Evolutionary conservation across 768 basidiomycete species (phyloP).

Genomic region (Rhodosporidiobolus sp.): DNA sequence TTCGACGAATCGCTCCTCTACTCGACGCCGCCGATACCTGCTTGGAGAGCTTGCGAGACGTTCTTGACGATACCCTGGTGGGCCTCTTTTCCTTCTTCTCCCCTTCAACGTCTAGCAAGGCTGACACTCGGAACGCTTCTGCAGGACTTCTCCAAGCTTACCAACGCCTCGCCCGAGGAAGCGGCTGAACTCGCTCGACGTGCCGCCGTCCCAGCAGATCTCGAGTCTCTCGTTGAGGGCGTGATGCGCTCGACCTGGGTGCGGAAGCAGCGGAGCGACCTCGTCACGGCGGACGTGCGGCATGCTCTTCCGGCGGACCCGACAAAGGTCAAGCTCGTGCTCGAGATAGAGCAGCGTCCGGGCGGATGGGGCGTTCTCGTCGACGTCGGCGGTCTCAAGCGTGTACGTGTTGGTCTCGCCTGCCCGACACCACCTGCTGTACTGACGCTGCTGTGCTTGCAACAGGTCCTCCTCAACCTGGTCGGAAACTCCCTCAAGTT

Average conservation of each 20-base stretch:
- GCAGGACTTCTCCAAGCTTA: constrained; percentile 31
- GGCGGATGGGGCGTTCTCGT: constrained; percentile 12
- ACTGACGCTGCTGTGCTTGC: no score
- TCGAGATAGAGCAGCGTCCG: constrained; percentile 23
- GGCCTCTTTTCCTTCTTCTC: background rate
- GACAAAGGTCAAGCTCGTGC: constrained; percentile 14
- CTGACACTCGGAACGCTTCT: background rate
- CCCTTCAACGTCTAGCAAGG: background rate
- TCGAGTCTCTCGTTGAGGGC: constrained; percentile 12
- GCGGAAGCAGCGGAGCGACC: constrained; percentile 22
- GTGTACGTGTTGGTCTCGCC: constrained; percentile 9
- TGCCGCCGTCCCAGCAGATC: background rate
- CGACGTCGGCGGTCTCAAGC: constrained; percentile 22
- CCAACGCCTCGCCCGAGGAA: constrained; percentile 7
- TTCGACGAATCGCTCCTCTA: constrained; percentile 18
- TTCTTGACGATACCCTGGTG: constrained; percentile 31
- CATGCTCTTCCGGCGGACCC: no score
- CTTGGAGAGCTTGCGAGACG: constrained; percentile 23
- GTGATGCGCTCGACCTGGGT: constrained; percentile 25
- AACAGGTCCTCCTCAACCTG: constrained; percentile 13
- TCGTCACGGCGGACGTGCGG: constrained; percentile 9
- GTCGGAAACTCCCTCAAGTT: constrained; percentile 33
- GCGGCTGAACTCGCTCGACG: background rate
- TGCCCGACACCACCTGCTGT: no score
- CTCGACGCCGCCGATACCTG: constrained; percentile 34